Conservation (phyloP, 148 eudicot genomes). For the Chenopodium suecicum region DNA sequence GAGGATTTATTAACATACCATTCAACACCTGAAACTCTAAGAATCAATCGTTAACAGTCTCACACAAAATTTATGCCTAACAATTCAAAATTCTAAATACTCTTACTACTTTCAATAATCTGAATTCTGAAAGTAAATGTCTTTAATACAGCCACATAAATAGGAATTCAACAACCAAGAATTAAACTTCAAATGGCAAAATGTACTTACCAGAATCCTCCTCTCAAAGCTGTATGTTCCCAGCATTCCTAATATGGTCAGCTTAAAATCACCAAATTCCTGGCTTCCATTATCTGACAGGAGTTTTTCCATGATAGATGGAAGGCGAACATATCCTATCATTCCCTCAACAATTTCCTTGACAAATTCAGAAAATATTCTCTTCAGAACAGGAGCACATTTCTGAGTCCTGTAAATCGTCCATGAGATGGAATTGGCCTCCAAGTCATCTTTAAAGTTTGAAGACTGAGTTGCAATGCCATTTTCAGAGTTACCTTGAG, state of each 20-base stretch:
- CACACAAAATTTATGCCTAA: neutral
- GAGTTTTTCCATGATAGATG: slow-evolving; percentile 80
- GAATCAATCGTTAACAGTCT: neutral
- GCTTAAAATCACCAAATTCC: slow-evolving; percentile 96
- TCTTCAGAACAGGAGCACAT: slow-evolving; percentile 64
- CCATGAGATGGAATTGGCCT: slow-evolving; percentile 48
- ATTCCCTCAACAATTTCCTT: slow-evolving; percentile 95
- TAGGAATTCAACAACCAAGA: neutral
- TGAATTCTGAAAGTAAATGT: neutral
- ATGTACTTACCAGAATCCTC: slow-evolving; percentile 68
- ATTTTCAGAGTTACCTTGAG: slow-evolving; percentile 35
- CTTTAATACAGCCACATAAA: neutral
- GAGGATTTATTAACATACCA: neutral
- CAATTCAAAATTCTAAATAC: neutral
- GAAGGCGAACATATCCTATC: slow-evolving; percentile 88
- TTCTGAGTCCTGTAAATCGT: slow-evolving; percentile 46
- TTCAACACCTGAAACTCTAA: neutral
- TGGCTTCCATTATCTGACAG: slow-evolving; percentile 84
- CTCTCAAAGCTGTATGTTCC: slow-evolving; percentile 94
- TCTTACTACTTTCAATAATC: neutral
- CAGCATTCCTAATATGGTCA: slow-evolving; percentile 89
- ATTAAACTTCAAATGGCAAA: neutral
- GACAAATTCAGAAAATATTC: slow-evolving; percentile 65
- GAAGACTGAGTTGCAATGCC: slow-evolving; percentile 31
- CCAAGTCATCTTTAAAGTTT: slow-evolving; percentile 33